Conservation (phyloP, 805 yeast species). For the Sungouiella thailandica region DNA sequence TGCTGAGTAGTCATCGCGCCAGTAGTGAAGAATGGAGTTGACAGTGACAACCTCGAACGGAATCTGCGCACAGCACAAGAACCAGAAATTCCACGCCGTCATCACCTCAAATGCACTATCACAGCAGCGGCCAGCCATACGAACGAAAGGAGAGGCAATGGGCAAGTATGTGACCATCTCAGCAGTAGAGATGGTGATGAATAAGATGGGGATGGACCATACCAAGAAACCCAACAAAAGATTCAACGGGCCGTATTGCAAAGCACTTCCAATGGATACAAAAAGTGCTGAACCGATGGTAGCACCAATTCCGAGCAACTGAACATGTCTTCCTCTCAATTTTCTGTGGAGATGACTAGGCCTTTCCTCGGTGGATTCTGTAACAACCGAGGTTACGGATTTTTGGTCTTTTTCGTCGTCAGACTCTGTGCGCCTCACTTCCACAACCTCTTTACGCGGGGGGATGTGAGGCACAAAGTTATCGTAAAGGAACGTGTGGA, state of each 20-base stretch:
- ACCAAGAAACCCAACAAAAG: slow-evolving; percentile 59
- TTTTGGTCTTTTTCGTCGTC: too few relatives aligned
- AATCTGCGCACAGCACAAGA: slow-evolving; percentile 68
- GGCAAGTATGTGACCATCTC: slow-evolving; percentile 79
- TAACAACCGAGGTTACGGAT: background rate
- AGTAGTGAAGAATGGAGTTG: slow-evolving; percentile 70
- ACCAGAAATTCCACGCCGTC: slow-evolving; percentile 79
- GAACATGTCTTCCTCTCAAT: slow-evolving; percentile 66
- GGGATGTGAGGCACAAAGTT: slow-evolving; percentile 15
- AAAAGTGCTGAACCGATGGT: slow-evolving; percentile 79
- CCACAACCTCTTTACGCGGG: background rate
- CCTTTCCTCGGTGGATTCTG: background rate
- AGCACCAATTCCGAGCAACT: slow-evolving; percentile 75
- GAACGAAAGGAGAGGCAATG: slow-evolving; percentile 68
- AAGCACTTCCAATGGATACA: slow-evolving; percentile 63
- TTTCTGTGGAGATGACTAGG: slow-evolving; percentile 32
- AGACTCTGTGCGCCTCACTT: too few relatives aligned
- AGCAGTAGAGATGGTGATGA: slow-evolving; percentile 66
- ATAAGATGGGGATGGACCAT: slow-evolving; percentile 67
- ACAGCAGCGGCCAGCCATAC: slow-evolving; percentile 68
- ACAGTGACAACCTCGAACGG: slow-evolving; percentile 84
- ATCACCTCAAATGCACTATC: slow-evolving; percentile 71
- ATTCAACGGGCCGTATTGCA: slow-evolving; percentile 68
- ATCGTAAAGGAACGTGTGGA: slow-evolving; percentile 3
- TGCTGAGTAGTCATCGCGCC: slow-evolving; percentile 74